Percentiles rank a stretch among this genome's conserved stretches.
Evolutionary conservation across 331 rosid species (phyloP).

Genomic region (Spiraea crenata): DNA sequence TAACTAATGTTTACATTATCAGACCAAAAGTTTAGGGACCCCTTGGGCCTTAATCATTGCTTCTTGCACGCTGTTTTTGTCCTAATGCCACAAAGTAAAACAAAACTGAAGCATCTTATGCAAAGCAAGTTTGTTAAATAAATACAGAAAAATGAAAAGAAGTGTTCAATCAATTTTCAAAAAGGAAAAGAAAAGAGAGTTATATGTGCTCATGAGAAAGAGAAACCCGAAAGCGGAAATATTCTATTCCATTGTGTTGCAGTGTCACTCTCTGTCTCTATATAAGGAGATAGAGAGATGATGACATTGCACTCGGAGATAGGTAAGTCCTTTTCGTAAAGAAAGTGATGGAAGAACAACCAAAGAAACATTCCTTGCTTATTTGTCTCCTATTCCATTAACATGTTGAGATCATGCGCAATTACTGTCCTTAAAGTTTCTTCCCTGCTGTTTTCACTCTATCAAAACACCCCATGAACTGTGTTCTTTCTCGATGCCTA

Average conservation of each 20-base stretch:
- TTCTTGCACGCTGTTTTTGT: conserved; percentile 29
- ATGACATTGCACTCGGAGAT: no score
- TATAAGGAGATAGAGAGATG: no score
- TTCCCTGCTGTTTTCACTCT: conserved; percentile 43
- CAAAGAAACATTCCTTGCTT: conserved; percentile 56
- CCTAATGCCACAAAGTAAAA: conserved; percentile 25
- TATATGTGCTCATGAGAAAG: conserved; percentile 37
- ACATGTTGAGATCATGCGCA: conserved; percentile 42
- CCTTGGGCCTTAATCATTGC: conserved; percentile 26
- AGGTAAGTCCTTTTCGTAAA: neutral
- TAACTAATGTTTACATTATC: conserved; percentile 10
- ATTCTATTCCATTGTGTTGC: no score
- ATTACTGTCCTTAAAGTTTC: conserved; percentile 36
- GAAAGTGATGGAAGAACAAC: conserved; percentile 38
- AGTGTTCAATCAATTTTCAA: conserved; percentile 40
- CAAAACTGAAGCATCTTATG: conserved; percentile 35
- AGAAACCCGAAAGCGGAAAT: conserved; percentile 20
- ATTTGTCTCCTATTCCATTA: conserved; percentile 48
- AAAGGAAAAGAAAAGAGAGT: conserved; percentile 33
- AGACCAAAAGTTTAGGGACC: conserved; percentile 24
- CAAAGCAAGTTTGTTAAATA: neutral
- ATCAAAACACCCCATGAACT: conserved; percentile 1
- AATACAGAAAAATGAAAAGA: conserved; percentile 24
- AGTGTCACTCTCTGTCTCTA: no score
- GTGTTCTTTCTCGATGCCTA: neutral